Percentiles rank a stretch among this genome's conserved stretches.
Evolutionary conservation across 2,329 filamentous ascomycete genomes (phyloP).

Genomic region (Aspergillus brasiliensis): DNA sequence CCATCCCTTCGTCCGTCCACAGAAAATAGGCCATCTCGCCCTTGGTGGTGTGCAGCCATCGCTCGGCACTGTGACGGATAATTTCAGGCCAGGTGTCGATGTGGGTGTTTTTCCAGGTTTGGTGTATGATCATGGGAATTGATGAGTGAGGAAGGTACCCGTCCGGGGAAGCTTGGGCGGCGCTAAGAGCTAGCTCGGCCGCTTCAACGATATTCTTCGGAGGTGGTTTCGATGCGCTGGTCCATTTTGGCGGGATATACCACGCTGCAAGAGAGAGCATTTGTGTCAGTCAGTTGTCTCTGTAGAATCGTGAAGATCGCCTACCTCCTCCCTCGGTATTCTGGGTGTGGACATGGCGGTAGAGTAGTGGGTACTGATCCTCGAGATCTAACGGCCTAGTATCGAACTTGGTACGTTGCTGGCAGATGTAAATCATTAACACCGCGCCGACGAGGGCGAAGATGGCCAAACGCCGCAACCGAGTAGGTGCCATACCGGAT

Average conservation of each 20-base stretch:
- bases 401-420: too few species aligned
- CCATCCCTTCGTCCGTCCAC: slow-evolving; percentile 37
- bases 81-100: slow-evolving; percentile 29
- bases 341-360: too few species aligned
- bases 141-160: slow-evolving; percentile 24
- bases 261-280: slow-evolving; percentile 6
- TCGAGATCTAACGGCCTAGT: too few species aligned
- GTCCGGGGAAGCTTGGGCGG: slow-evolving; percentile 13
- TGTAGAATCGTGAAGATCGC: too few species aligned
- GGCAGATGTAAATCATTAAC: too few species aligned
- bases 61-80: slow-evolving; percentile 28
- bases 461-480: too few species aligned
- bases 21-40: slow-evolving; percentile 36
- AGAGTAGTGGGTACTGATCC: too few species aligned
- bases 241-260: slow-evolving; percentile 17
- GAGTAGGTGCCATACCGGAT: too few species aligned
- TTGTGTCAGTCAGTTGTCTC: too few species aligned
- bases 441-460: too few species aligned
- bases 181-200: slow-evolving; percentile 26
- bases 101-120: slow-evolving; percentile 34
- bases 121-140: slow-evolving; percentile 36
- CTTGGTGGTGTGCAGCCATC: slow-evolving; percentile 29
- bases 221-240: neutral
- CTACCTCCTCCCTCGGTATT: too few species aligned
- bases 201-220: slow-evolving; percentile 30